Conservation (phyloP, 345 rosid genomes). For the Carallia pectinifolia region DNA sequence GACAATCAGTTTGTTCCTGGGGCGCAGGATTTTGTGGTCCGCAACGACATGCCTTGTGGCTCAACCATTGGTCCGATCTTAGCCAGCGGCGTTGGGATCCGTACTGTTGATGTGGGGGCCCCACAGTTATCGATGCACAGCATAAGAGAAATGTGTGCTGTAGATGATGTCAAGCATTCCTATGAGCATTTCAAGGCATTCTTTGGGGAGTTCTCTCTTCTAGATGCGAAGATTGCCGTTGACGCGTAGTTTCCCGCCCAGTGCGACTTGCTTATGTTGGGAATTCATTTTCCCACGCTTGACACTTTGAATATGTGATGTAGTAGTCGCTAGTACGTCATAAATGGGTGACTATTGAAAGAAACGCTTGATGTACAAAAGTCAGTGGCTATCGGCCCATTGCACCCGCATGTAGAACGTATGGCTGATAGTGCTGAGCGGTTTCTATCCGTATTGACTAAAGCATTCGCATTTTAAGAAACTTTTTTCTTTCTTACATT, state of each 20-base stretch:
- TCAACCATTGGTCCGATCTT: constrained; percentile 96
- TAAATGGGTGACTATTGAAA: too few relatives aligned
- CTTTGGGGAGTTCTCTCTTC: constrained; percentile 60
- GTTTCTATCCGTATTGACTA: too few relatives aligned
- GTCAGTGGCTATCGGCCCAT: too few relatives aligned
- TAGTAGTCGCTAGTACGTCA: too few relatives aligned
- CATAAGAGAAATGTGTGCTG: constrained; percentile 93
- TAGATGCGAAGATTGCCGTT: constrained; percentile 63
- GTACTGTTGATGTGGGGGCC: constrained; percentile 93
- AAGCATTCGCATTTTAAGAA: too few relatives aligned
- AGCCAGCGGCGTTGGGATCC: constrained; percentile 92
- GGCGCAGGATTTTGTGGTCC: constrained; percentile 89
- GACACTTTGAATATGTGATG: not conserved
- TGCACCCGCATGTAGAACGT: too few relatives aligned
- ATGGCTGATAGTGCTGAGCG: too few relatives aligned
- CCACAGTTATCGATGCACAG: constrained; percentile 99
- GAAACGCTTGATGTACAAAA: too few relatives aligned
- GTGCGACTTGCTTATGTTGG: not conserved
- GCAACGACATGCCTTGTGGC: constrained; percentile 92
- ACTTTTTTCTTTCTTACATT: too few relatives aligned
- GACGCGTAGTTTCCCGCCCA: constrained; percentile 29
- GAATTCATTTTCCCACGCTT: not conserved
- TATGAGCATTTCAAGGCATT: constrained; percentile 94
- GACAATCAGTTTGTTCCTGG: not conserved
- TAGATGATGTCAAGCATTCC: constrained; percentile 71